Evolutionary conservation across 805 yeast genomes (phyloP), one percentile per base, ranked within the genome.

Genomic region (Saccharomycodes ludwigii): DNA sequence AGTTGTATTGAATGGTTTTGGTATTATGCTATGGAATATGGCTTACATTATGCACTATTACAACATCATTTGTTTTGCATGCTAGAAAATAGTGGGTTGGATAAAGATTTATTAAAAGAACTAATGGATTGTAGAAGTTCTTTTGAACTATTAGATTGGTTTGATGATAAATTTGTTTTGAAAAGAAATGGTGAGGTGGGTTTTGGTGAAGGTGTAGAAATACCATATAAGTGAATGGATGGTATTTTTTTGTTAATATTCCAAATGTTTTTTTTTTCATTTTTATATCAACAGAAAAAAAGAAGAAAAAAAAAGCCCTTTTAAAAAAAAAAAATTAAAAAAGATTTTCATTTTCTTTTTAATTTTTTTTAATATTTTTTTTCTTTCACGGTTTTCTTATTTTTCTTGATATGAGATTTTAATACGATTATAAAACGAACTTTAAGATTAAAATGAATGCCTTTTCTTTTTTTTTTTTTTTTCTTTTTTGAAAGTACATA

Each of bases 31-130:
- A 68, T 83, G 11, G 71, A 76, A 14, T 84, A 76, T 47, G 56
- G 57, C 12, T 59, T 85, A 34, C 96, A 94, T 2, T 88, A 72
- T 50, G 72, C 86, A 48, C 62, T 88, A 23, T 65, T 75, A 3
- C 95, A 84, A 52, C 95, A 88, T 48, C 97, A 88, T 55, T 52
- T 91, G 33, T 71, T 80, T 8, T 81, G 91, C 52, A 88, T 91
- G 97, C 54, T 85, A 40, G 81, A 73, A 24, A 54, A 48, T 24
- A 64, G 65, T 37, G 62, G 57, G 32, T 34, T 76, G 6, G 47
- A 65, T 3, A 70, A 68, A 41, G 43, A 50, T 2, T 53, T 68
- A 27, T 60, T 73, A 28, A 71, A 71, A 42, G 74, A 68, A 39
- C 59, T 91, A 66, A 85, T 85, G 63, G 68, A 67, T 29, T 51